Evolutionary conservation across 1,284 basidiomycete species (phyloP).

Genomic region (Ceratobasidium sp.): DNA sequence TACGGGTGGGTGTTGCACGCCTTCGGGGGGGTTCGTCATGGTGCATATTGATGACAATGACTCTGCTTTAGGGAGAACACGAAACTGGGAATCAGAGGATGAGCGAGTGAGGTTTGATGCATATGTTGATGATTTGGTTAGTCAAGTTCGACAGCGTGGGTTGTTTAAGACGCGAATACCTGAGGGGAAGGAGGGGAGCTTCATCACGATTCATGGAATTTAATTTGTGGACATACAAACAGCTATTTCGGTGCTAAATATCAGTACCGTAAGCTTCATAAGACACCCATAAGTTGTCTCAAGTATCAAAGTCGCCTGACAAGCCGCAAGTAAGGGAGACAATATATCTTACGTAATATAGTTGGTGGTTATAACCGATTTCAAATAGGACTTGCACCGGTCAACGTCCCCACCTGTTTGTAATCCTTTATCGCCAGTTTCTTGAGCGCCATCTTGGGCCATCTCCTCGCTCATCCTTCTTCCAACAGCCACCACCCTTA

Average conservation of each 20-base stretch:
- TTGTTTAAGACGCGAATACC: slow-evolving; percentile 76
- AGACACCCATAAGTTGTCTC: no score
- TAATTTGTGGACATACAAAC: no score
- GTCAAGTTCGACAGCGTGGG: slow-evolving; percentile 67
- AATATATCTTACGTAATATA: slow-evolving; percentile 52
- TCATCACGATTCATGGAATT: slow-evolving; percentile 24
- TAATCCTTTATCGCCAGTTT: no score
- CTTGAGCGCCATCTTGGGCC: slow-evolving; percentile 23
- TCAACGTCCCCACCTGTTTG: slow-evolving; percentile 16
- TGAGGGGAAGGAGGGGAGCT: slow-evolving; percentile 72
- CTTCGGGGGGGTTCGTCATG: slow-evolving; percentile 11
- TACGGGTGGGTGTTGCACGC: slow-evolving; percentile 72
- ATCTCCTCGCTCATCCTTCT: slow-evolving; percentile 1
- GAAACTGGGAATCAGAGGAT: slow-evolving; percentile 39
- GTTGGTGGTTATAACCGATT: neutral
- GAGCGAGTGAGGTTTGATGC: slow-evolving; percentile 38
- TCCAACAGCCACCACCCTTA: slow-evolving; percentile 3
- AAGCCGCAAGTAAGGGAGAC: slow-evolving; percentile 59
- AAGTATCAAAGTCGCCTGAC: neutral
- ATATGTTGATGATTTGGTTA: slow-evolving; percentile 61
- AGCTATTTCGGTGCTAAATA: no score
- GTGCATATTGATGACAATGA: slow-evolving; percentile 3
- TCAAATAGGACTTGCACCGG: slow-evolving; percentile 22
- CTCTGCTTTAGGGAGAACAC: slow-evolving; percentile 48
- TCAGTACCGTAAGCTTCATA: no score